These are phyloP conservation scores for Aspergillus sp. DNA, from an alignment of 2,329 filamentous ascomycete species.

Conservation along the genomic window DNA sequence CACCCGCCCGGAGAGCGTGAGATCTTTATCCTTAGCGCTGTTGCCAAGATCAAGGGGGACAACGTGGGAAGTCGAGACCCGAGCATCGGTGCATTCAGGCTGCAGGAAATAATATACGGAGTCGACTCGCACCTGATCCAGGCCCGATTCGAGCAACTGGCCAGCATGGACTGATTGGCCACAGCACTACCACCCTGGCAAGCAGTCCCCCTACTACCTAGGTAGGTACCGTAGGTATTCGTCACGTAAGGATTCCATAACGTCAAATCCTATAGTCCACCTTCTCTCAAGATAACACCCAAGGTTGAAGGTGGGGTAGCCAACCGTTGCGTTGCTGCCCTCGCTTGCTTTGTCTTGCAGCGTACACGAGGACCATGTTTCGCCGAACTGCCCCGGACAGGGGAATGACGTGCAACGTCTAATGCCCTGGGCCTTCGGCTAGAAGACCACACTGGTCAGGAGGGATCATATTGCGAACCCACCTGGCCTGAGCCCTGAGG, in stretches of 20 bases:
- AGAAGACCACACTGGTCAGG: background rate
- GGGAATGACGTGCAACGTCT: background rate
- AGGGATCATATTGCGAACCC: background rate
- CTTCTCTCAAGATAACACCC: too few species aligned
- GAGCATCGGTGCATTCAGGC: slow-evolving; percentile 10
- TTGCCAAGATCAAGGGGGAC: slow-evolving; percentile 24
- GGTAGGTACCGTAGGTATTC: too few species aligned
- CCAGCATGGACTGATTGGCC: background rate
- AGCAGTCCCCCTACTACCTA: too few species aligned
- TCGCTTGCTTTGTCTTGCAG: background rate
- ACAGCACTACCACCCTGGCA: background rate
- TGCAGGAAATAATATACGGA: slow-evolving; percentile 2
- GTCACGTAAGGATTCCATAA: too few species aligned
- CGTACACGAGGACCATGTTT: background rate
- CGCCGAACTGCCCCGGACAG: background rate
- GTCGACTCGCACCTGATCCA: background rate
- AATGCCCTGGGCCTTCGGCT: too few species aligned
- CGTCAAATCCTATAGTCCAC: too few species aligned
- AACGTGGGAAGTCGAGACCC: slow-evolving; percentile 23
- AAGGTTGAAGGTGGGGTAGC: too few species aligned
- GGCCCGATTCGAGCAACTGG: slow-evolving; percentile 6
- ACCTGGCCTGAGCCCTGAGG: background rate
- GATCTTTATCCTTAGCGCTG: slow-evolving; percentile 26
- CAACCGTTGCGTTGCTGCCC: background rate
- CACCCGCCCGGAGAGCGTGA: slow-evolving; percentile 13